Evolutionary conservation across 148 eudicot genomes (phyloP), one percentile per base, ranked within the genome.

Genomic region (Silene conica): DNA sequence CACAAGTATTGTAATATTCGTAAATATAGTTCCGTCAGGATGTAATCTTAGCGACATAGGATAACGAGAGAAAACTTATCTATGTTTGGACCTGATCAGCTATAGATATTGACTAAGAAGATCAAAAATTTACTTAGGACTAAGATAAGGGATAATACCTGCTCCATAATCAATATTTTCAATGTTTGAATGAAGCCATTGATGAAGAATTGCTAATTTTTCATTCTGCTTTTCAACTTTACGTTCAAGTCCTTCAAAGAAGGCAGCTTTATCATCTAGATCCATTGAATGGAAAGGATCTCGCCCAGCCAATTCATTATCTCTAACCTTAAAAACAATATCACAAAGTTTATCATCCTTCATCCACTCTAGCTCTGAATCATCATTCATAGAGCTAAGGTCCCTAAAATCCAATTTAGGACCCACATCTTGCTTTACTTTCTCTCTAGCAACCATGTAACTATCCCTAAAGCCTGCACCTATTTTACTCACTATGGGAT

Each of bases 141-240:
- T 3, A 70, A 43, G 38, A 26, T 64, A 63, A 70, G 31, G 26
- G 52, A 72, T 43, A 60, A 48, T 91, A 93, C 98, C 98, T 93
- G 91, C 89, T 82, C 98, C 98, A 81, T 93, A 93, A 75, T 91
- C 97, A 76, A 93, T 82, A 80, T 93, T 93, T 73, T 93, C 98
- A 59, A 93, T 89, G 84, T 91, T 93, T 63, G 92, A 86, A 78
- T 93, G 98, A 56, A 93, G 85, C 81, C 82, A 93, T 41, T 88
- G 83, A 77, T 93, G 98, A 82, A 93, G 80, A 54, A 75, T 74
- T 48, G 75, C 79, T 72, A 91, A 73, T 71, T 89, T 89, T 55
- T 85, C 80, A 43, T 82, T 93, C 77, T 80, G 95, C 63, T 82
- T 85, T 46, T 89, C 92, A 80, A 80, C 98, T 83, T 83, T 87